These are phyloP conservation scores for Dissophora globulifera DNA, from an alignment of 192 early-diverging fungal genomes.

Conservation along the genomic window DNA sequence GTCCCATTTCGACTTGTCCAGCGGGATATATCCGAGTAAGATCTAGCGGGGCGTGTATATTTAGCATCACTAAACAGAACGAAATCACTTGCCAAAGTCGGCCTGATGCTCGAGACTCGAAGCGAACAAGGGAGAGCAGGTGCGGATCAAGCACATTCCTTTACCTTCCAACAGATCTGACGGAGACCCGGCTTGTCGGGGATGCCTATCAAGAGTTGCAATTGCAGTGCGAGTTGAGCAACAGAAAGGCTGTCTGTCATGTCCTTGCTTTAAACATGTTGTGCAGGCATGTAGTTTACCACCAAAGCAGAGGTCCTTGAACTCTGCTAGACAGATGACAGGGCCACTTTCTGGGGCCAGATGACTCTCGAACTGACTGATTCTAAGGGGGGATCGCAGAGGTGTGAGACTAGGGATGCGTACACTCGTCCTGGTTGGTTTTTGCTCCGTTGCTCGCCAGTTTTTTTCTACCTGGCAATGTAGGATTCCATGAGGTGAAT, in stretches of 20 bases:
- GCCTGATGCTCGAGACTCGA: background rate
- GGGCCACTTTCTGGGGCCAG: slow-evolving; percentile 17
- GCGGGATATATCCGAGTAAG: slow-evolving; percentile 73
- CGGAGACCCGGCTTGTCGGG: slow-evolving; percentile 74
- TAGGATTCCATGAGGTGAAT: slow-evolving; percentile 41
- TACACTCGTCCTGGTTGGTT: background rate
- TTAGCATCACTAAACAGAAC: background rate
- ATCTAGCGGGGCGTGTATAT: slow-evolving; percentile 25
- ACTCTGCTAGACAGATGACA: slow-evolving; percentile 18
- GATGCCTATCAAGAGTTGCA: slow-evolving; percentile 61
- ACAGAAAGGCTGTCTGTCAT: background rate
- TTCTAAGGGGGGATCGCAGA: slow-evolving; percentile 10
- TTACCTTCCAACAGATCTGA: slow-evolving; percentile 73
- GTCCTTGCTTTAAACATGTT: background rate
- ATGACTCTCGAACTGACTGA: slow-evolving; percentile 26
- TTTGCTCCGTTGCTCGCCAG: background rate
- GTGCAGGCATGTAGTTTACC: slow-evolving; percentile 9
- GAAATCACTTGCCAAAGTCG: background rate
- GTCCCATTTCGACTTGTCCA: slow-evolving; percentile 71
- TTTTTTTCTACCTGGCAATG: slow-evolving; percentile 30
- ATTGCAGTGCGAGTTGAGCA: background rate
- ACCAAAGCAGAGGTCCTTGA: slow-evolving; percentile 42
- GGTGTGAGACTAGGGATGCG: too few relatives aligned
- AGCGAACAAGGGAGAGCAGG: background rate
- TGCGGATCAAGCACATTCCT: background rate